Evolutionary conservation across 2,329 filamentous ascomycete species (phyloP).

Genomic region (Talaromyces sp.): DNA sequence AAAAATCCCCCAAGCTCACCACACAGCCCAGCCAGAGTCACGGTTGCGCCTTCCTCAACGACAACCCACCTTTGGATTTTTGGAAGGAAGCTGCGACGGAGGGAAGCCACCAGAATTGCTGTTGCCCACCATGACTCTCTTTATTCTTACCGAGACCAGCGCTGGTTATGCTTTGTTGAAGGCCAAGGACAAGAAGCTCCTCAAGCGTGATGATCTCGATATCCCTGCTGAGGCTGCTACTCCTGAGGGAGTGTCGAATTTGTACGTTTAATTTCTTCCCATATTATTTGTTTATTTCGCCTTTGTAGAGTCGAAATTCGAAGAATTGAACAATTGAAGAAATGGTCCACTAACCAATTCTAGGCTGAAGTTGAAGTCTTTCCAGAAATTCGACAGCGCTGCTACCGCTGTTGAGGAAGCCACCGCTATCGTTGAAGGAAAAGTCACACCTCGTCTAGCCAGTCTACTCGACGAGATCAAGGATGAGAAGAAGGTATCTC

Average conservation of each 20-base stretch:
- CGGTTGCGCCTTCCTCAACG: constrained; percentile 28
- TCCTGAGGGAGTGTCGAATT: constrained; percentile 79
- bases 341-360: constrained; percentile 21
- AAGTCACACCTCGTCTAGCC: constrained; percentile 84
- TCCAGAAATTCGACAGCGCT: constrained; percentile 95
- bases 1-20: constrained; percentile 32
- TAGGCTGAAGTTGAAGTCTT: constrained; percentile 92
- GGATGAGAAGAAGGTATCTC: constrained; percentile 93
- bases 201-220: constrained; percentile 82
- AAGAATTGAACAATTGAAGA: not conserved
- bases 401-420: constrained; percentile 88
- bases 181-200: constrained; percentile 95
- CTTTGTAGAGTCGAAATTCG: not conserved
- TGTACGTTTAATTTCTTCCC: constrained; percentile 62
- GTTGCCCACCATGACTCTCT: constrained; percentile 72
- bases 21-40: constrained; percentile 25
- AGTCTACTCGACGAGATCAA: constrained; percentile 84
- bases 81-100: constrained; percentile 21
- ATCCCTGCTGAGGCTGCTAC: constrained; percentile 71
- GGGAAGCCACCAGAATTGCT: constrained; percentile 30
- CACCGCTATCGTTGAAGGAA: constrained; percentile 83
- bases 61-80: constrained; percentile 12
- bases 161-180: constrained; percentile 98
- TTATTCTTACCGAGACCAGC: constrained; percentile 90
- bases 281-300: not conserved